phyloP scores from a whole-genome alignment of 2,329 filamentous ascomycete species.

The Neonectria faginata region DNA sequence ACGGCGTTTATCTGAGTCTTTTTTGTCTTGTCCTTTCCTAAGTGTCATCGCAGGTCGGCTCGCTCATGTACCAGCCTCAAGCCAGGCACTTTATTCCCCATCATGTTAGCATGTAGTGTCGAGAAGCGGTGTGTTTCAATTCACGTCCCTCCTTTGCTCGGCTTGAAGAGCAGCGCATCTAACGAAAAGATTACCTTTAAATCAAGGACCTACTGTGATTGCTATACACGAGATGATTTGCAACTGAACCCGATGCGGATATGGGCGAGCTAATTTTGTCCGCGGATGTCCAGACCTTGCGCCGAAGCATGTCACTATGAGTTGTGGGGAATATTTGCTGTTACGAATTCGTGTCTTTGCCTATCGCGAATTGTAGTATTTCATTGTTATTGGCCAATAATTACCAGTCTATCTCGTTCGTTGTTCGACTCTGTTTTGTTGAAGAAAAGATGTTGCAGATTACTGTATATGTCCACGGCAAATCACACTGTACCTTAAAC shows the following conservation, averaged over 20 bases:
- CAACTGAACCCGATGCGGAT: background rate
- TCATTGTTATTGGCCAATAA: no score
- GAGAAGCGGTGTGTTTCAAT: conserved; percentile 41
- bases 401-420: no score
- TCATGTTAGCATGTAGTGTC: conserved; percentile 44
- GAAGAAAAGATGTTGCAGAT: background rate
- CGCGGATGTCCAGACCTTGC: background rate
- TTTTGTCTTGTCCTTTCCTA: conserved; percentile 33
- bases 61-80: conserved; percentile 43
- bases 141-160: conserved; percentile 41
- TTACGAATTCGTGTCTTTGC: background rate
- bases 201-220: background rate
- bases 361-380: no score
- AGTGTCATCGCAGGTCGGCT: conserved; percentile 39
- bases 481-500: background rate
- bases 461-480: background rate
- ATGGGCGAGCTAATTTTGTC: background rate
- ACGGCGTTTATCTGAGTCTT: conserved; percentile 44
- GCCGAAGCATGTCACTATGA: background rate
- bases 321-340: background rate
- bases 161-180: conserved; percentile 34
- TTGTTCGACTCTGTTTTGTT: no score
- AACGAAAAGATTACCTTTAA: conserved; percentile 34
- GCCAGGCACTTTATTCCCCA: conserved; percentile 41
- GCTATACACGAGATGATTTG: background rate